A percentile compares a stretch with the other conserved stretches of the same genome.
These are phyloP conservation scores for Spraguea lophii DNA, from an alignment of 371 early-diverging fungal genomes.

Conservation along the genomic window DNA sequence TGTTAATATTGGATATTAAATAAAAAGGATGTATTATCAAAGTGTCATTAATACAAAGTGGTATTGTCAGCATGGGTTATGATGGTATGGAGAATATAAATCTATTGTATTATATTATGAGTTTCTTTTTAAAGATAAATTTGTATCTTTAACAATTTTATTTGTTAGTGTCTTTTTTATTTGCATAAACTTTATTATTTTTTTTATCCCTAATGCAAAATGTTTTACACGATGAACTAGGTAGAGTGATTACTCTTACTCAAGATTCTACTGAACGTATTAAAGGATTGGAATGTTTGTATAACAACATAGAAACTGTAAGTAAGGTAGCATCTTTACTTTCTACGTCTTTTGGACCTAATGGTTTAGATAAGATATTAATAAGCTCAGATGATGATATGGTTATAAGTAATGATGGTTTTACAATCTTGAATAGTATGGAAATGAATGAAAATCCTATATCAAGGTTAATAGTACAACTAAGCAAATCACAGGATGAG, in stretches of 20 bases:
- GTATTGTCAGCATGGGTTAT: no score
- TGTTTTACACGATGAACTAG: slow-evolving; percentile 60
- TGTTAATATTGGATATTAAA: no score
- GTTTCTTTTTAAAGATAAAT: no score
- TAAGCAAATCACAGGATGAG: slow-evolving; percentile 93
- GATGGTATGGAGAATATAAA: no score
- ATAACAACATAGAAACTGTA: slow-evolving; percentile 74
- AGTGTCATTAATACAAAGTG: no score
- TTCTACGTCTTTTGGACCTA: slow-evolving; percentile 92
- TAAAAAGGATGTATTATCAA: no score
- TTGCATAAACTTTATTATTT: slow-evolving; percentile 3
- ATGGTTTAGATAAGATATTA: slow-evolving; percentile 94
- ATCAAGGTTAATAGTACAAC: slow-evolving; percentile 80
- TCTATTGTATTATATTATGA: no score
- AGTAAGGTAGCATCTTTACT: slow-evolving; percentile 79
- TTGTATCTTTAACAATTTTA: no score
- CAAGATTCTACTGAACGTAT: slow-evolving; percentile 60
- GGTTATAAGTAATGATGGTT: slow-evolving; percentile 97
- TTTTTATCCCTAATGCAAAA: slow-evolving; percentile 2
- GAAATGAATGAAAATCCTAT: slow-evolving; percentile 84
- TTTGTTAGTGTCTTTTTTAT: slow-evolving; percentile 7
- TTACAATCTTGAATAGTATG: slow-evolving; percentile 96
- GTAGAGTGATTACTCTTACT: slow-evolving; percentile 80
- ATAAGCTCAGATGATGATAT: slow-evolving; percentile 95
- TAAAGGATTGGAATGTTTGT: slow-evolving; percentile 71